phyloP scores from a whole-genome alignment of 169 alveolate genomes.

The Eimeria sp. region DNA sequence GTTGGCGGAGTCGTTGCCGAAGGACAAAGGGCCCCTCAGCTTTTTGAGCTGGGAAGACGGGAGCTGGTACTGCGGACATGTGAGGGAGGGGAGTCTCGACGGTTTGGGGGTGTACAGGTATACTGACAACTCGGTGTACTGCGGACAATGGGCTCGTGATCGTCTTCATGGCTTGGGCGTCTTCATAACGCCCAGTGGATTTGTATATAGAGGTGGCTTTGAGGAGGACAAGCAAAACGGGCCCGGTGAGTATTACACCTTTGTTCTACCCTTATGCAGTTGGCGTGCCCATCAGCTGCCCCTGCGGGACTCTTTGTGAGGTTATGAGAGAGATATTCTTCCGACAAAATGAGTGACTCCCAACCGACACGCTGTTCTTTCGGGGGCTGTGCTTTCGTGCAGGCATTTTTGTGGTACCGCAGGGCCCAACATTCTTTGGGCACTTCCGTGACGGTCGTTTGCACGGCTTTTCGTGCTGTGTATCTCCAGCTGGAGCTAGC shows the following conservation, averaged over 20 bases:
- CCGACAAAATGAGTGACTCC: no score
- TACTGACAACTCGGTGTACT: conserved; percentile 74
- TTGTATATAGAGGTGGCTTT: conserved; percentile 66
- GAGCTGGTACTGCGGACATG: conserved; percentile 76
- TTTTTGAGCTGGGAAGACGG: conserved; percentile 79
- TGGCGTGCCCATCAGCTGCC: not conserved
- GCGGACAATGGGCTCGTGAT: conserved; percentile 79
- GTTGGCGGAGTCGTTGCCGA: conserved; percentile 56
- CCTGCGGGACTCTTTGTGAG: not conserved
- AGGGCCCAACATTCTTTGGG: conserved; percentile 66
- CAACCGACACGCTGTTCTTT: conserved; percentile 47
- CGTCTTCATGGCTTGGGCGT: conserved; percentile 78
- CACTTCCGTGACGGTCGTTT: conserved; percentile 62
- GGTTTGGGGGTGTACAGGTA: conserved; percentile 77
- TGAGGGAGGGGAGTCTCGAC: conserved; percentile 64
- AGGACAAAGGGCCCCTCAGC: conserved; percentile 53
- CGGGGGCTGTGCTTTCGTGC: conserved; percentile 16
- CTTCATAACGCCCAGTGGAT: conserved; percentile 75
- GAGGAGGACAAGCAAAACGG: conserved; percentile 73
- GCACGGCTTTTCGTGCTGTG: conserved; percentile 76
- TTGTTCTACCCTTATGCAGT: not conserved
- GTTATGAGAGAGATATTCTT: not conserved
- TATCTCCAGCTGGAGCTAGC: conserved; percentile 23
- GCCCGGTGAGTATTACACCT: conserved; percentile 54
- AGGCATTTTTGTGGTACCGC: conserved; percentile 66